Percentiles rank a stretch among this genome's conserved stretches.
Evolutionary conservation across 495 filamentous ascomycete genomes (phyloP).

Genomic region (Neurospora tetrasperma): DNA sequence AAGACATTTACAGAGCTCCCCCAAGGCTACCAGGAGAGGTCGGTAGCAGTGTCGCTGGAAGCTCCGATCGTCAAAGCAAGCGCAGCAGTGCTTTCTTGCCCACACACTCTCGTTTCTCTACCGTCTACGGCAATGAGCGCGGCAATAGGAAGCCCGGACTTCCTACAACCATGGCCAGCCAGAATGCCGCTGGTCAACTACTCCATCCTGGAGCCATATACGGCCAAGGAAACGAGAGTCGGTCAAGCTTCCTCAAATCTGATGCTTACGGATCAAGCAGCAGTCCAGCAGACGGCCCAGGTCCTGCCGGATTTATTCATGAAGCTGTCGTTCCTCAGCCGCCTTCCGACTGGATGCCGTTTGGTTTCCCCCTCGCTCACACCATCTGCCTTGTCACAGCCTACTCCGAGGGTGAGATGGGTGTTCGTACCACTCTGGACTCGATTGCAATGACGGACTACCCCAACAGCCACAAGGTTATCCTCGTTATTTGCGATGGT

Average conservation of each 20-base stretch:
- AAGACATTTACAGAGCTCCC: slow-evolving; percentile 90
- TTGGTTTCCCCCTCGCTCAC: slow-evolving; percentile 90
- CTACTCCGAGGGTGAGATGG: slow-evolving; percentile 93
- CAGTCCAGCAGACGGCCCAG: slow-evolving; percentile 58
- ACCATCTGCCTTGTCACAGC: slow-evolving; percentile 90
- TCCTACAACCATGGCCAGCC: slow-evolving; percentile 93
- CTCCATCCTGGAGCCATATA: slow-evolving; percentile 64
- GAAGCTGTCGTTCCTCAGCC: slow-evolving; percentile 94
- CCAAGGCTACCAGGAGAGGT: slow-evolving; percentile 65
- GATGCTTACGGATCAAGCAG: slow-evolving; percentile 42
- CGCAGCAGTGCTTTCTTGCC: slow-evolving; percentile 69
- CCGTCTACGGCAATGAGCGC: slow-evolving; percentile 66
- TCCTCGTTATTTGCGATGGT: slow-evolving; percentile 94
- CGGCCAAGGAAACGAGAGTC: slow-evolving; percentile 60
- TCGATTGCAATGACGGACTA: slow-evolving; percentile 97
- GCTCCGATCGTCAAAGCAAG: slow-evolving; percentile 64
- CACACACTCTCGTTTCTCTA: slow-evolving; percentile 88
- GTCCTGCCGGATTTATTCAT: slow-evolving; percentile 90
- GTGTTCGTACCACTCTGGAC: slow-evolving; percentile 86
- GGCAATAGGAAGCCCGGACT: slow-evolving; percentile 37
- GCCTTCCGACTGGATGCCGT: slow-evolving; percentile 94
- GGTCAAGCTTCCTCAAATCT: slow-evolving; percentile 40
- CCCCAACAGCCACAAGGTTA: slow-evolving; percentile 95
- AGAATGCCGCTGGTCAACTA: slow-evolving; percentile 71
- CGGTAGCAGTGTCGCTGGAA: slow-evolving; percentile 42